These are phyloP conservation scores for Hamigera avellanea DNA, from an alignment of 495 filamentous ascomycete genomes.

Conservation along the genomic window DNA sequence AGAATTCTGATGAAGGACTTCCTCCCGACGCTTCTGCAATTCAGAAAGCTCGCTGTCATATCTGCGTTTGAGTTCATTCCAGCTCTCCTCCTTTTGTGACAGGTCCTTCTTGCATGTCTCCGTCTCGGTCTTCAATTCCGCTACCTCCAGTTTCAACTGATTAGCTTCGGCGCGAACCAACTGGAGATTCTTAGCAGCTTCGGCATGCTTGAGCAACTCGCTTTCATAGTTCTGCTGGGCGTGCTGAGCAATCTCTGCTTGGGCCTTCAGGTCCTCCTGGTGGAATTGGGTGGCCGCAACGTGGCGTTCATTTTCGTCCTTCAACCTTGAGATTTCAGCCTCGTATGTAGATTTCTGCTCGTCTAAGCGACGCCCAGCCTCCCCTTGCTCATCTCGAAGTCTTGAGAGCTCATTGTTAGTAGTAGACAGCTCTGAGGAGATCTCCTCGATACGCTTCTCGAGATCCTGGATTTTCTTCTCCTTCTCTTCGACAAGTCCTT, in stretches of 20 bases:
- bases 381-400: constrained; percentile 64
- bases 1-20: constrained; percentile 74
- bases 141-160: constrained; percentile 63
- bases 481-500: constrained; percentile 59
- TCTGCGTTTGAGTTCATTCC: constrained; percentile 66
- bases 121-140: constrained; percentile 58
- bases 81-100: constrained; percentile 72
- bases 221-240: constrained; percentile 92
- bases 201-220: constrained; percentile 87
- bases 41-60: constrained; percentile 79
- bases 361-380: constrained; percentile 57
- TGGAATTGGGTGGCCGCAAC: constrained; percentile 65
- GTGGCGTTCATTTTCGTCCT: constrained; percentile 75
- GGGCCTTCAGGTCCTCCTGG: constrained; percentile 81
- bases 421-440: constrained; percentile 64
- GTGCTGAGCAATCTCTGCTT: constrained; percentile 84
- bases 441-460: constrained; percentile 68
- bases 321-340: constrained; percentile 66
- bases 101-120: constrained; percentile 71
- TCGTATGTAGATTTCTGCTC: constrained; percentile 70
- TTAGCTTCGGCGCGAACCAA: constrained; percentile 68
- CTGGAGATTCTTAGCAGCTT: constrained; percentile 76
- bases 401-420: constrained; percentile 69
- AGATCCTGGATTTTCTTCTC: constrained; percentile 66
- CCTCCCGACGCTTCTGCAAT: constrained; percentile 63